Base-by-base conservation (phyloP, 2,329 filamentous ascomycete species). In the Huntiella abstrusa region DNA sequence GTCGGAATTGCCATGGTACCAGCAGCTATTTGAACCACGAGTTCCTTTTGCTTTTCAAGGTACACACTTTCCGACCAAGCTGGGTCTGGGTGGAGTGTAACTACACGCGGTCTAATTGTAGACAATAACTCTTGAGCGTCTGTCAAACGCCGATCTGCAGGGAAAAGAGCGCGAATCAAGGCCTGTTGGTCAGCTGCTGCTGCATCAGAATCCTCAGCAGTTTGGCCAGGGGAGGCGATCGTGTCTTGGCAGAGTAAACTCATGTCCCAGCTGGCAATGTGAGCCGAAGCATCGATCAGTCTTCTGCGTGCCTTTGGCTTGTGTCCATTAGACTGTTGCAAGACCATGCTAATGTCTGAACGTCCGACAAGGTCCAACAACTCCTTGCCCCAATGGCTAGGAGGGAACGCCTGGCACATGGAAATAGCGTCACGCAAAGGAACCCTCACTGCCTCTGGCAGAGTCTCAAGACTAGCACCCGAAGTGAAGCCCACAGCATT, bases 1-100 rank as follows among this genome's bases (percentile, higher is more conserved):
- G 84, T 73, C 1, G 91, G 84, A 45, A 95, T 80, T 1, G 91
- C 87, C 49, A 96, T 69, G 11, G 88, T 96, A 49, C 91, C 77
- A 40, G 82, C 75, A 36, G 88, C 91, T 34, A 95, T 74, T 56
- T 81, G 80, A 50, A 91, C 83, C 49, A 91, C 87, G 32, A 94
- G 69, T 51, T 84, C 80, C 59, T 95, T 94, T 60, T 98, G 91
- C 49, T 82, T 83, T 58, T 98, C 91, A 7, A 98, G 67, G 48
- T 93, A 77, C 51, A 91, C 80, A 12, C 83, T 79, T 57, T 98
- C 91, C 16, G 79, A 75, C 81, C 84, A 91, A 36, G 76, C 74
- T 1, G 81, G 75, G 52, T 85, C 71, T 2, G 79, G 74, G 35
- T 79, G 70, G 51, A 88, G 80, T 44, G 83, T 80, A n/a, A 88